Evolutionary conservation across 495 filamentous ascomycete genomes (phyloP).

Genomic region (Aspergillus taichungensis): DNA sequence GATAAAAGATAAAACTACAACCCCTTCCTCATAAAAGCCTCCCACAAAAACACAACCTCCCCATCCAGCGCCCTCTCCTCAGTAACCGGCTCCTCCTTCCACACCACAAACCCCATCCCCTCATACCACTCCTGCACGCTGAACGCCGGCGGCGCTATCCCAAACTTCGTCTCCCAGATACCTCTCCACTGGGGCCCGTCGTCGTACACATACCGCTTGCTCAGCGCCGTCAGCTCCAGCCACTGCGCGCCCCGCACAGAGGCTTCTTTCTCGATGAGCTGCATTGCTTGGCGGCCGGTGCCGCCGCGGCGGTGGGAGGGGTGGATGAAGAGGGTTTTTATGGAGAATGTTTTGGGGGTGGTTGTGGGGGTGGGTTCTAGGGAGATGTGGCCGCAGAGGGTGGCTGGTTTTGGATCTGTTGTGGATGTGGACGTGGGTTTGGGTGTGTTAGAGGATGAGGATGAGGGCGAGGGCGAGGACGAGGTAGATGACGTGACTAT

Average conservation of each 20-base stretch:
- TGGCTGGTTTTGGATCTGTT: not conserved
- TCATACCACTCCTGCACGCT: conserved; percentile 27
- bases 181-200: conserved; percentile 10
- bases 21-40: conserved; percentile 20
- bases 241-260: conserved; percentile 6
- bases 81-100: conserved; percentile 20
- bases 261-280: conserved; percentile 12
- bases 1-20: no score
- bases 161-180: conserved; percentile 7
- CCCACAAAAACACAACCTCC: conserved; percentile 5
- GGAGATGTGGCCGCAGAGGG: conserved; percentile 19
- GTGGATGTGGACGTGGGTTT: conserved; percentile 13
- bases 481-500: conserved; percentile 1
- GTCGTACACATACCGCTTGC: conserved; percentile 20
- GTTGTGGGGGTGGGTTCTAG: conserved; percentile 12
- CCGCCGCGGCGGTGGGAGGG: conserved; percentile 12
- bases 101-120: conserved; percentile 18
- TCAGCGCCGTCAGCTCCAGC: conserved; percentile 17
- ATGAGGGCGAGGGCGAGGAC: conserved; percentile 29
- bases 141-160: conserved; percentile 6
- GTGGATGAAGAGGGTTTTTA: conserved; percentile 18
- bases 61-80: conserved; percentile 10
- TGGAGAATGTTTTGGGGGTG: conserved; percentile 10
- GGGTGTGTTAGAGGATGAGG: conserved; percentile 41
- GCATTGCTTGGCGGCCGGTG: conserved; percentile 13